A percentile compares a stretch with the other conserved stretches of the same genome.
phyloP scores from a whole-genome alignment of 2,329 filamentous ascomycete genomes.

The Chaetomiaceae sp. region DNA sequence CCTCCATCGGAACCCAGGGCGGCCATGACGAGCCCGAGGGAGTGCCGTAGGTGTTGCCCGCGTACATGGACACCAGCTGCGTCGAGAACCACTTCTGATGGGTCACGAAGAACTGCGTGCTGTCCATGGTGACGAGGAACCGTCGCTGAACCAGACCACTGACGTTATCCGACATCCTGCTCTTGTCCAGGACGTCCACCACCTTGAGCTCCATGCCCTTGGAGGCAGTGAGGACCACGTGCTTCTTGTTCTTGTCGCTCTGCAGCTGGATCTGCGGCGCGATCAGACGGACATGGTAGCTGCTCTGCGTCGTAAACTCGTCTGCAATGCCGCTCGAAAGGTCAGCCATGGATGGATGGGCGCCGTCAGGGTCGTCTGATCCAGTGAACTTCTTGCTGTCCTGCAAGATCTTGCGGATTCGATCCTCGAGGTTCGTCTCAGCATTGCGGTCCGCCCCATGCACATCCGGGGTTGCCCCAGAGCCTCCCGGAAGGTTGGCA shows the following conservation, averaged over 20 bases:
- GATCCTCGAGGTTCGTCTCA: slow-evolving; percentile 66
- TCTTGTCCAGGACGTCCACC: slow-evolving; percentile 96
- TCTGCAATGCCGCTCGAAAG: slow-evolving; percentile 71
- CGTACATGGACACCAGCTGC: slow-evolving; percentile 84
- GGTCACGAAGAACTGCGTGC: slow-evolving; percentile 95
- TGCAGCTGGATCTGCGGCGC: slow-evolving; percentile 97
- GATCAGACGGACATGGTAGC: slow-evolving; percentile 90
- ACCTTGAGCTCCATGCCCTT: slow-evolving; percentile 99
- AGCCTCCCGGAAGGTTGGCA: slow-evolving; percentile 21
- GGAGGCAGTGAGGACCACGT: slow-evolving; percentile 91
- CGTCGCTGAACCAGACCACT: slow-evolving; percentile 92
- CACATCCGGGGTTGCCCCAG: slow-evolving; percentile 31
- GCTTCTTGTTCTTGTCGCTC: slow-evolving; percentile 95
- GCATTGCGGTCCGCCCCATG: slow-evolving; percentile 50
- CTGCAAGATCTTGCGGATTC: slow-evolving; percentile 76
- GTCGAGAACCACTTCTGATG: slow-evolving; percentile 85
- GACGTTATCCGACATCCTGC: slow-evolving; percentile 83
- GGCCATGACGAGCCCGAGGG: slow-evolving; percentile 84
- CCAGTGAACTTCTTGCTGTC: slow-evolving; percentile 80
- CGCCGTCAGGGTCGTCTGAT: slow-evolving; percentile 52
- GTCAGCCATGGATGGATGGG: slow-evolving; percentile 46
- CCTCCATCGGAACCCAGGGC: slow-evolving; percentile 95
- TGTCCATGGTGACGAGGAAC: slow-evolving; percentile 93
- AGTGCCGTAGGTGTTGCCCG: slow-evolving; percentile 86
- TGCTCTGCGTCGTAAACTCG: slow-evolving; percentile 86